Percentiles rank a stretch among this genome's conserved stretches.
Evolutionary conservation across 2,329 filamentous ascomycete genomes (phyloP).

Genomic region (Pseudogymnoascus sp.): DNA sequence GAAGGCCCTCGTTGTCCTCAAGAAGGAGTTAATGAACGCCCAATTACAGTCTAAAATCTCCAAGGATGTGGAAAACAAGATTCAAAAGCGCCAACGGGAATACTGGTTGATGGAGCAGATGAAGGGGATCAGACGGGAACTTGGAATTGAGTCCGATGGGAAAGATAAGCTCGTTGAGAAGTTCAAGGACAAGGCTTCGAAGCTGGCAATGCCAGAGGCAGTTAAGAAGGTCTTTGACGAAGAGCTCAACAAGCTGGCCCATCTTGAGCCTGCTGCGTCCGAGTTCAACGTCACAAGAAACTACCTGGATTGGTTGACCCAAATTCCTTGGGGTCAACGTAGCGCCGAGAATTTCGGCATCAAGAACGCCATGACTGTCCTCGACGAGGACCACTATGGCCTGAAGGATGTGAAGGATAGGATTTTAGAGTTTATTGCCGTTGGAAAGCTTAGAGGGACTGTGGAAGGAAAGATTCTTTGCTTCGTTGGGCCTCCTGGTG

Average conservation of each 20-base stretch:
- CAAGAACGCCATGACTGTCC: slow-evolving; percentile 76
- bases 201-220: slow-evolving; percentile 91
- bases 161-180: slow-evolving; percentile 97
- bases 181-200: slow-evolving; percentile 90
- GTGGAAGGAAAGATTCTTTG: slow-evolving; percentile 98
- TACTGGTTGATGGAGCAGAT: slow-evolving; percentile 99
- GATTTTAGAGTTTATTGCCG: slow-evolving; percentile 95
- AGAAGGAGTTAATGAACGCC: slow-evolving; percentile 98
- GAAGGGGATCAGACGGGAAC: slow-evolving; percentile 93
- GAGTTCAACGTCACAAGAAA: slow-evolving; percentile 99
- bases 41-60: slow-evolving; percentile 95
- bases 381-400: slow-evolving; percentile 95
- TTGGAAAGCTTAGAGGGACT: slow-evolving; percentile 91
- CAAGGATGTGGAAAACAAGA: slow-evolving; percentile 95
- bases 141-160: slow-evolving; percentile 93
- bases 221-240: slow-evolving; percentile 98
- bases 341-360: slow-evolving; percentile 97
- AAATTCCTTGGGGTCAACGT: slow-evolving; percentile 93
- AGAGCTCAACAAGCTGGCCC: slow-evolving; percentile 92
- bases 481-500: slow-evolving; percentile 93
- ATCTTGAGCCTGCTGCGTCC: slow-evolving; percentile 89
- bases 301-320: slow-evolving; percentile 96
- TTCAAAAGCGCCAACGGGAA: slow-evolving; percentile 92
- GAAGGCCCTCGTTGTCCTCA: slow-evolving; percentile 84
- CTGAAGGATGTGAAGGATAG: slow-evolving; percentile 98